Evolutionary conservation across 1,284 basidiomycete species (phyloP).

Genomic region (Fomes fomentarius): DNA sequence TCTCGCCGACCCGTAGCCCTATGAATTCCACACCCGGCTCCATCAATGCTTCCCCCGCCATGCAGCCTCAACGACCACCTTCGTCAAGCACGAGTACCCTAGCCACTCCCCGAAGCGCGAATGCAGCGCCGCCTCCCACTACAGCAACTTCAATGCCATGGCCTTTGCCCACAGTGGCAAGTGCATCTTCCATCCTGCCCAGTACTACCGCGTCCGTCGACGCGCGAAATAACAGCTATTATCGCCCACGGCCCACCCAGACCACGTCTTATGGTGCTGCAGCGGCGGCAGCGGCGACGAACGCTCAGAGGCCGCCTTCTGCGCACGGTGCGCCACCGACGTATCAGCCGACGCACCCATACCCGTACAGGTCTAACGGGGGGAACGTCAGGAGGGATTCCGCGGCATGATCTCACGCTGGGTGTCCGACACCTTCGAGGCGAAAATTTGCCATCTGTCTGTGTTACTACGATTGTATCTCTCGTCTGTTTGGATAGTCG

Average conservation of each 20-base stretch:
- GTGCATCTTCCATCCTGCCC: conserved; percentile 31
- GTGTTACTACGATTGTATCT: background rate
- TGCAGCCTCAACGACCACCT: conserved; percentile 32
- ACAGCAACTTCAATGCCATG: conserved; percentile 40
- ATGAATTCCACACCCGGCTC: conserved; percentile 31
- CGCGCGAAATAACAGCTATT: conserved; percentile 36
- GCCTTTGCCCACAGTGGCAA: conserved; percentile 40
- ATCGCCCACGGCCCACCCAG: conserved; percentile 37
- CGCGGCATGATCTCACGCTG: conserved; percentile 6
- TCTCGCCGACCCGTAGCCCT: conserved; percentile 35
- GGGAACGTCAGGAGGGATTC: conserved; percentile 18
- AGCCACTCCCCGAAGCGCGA: conserved; percentile 26
- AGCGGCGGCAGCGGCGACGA: conserved; percentile 20
- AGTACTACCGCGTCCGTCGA: conserved; percentile 33
- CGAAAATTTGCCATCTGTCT: conserved; percentile 1
- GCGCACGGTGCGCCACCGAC: conserved; percentile 35
- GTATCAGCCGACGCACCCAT: conserved; percentile 51
- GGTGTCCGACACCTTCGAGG: background rate
- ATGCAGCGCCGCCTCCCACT: conserved; percentile 24
- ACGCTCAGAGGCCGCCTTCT: conserved; percentile 36
- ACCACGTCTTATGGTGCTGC: conserved; percentile 27
- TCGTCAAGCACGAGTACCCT: conserved; percentile 27
- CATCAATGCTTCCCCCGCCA: conserved; percentile 31
- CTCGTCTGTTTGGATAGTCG: background rate
- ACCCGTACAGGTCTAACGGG: conserved; percentile 44